A percentile compares a stretch with the other conserved stretches of the same genome.
Evolutionary conservation across 1,139 yeast genomes (phyloP).

Genomic region (Kodamaea ohmeri): DNA sequence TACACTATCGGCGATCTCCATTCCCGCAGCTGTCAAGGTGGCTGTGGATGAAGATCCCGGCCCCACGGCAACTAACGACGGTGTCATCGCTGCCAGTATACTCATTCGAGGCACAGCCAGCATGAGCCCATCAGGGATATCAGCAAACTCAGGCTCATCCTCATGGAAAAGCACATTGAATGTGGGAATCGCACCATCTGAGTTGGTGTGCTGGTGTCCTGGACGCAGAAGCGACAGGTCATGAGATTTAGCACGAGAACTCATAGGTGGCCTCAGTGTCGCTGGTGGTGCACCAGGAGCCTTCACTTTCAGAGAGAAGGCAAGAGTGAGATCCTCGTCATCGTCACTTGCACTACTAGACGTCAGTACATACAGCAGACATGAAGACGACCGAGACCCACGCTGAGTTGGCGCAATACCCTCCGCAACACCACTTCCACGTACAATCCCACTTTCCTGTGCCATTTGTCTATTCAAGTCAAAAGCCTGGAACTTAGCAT

Average conservation of each 20-base stretch:
- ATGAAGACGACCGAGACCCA: constrained; percentile 7
- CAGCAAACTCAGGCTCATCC: constrained; percentile 38
- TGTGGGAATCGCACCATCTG: constrained; percentile 10
- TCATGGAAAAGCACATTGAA: constrained; percentile 28
- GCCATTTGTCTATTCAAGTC: constrained; percentile 36
- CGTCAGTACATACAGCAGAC: constrained; percentile 15
- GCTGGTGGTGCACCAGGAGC: constrained; percentile 34
- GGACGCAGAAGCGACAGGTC: constrained; percentile 39
- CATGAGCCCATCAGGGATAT: constrained; percentile 42
- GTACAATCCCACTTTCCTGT: constrained; percentile 29
- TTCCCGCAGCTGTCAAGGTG: constrained; percentile 21
- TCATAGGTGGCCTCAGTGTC: constrained; percentile 15
- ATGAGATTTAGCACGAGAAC: constrained; percentile 42
- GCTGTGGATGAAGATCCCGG: constrained; percentile 21
- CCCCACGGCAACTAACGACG: constrained; percentile 13
- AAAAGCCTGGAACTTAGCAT: constrained; percentile 37
- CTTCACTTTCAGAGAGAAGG: constrained; percentile 45
- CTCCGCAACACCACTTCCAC: constrained; percentile 9
- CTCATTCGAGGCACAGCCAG: constrained; percentile 20
- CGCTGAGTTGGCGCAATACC: constrained; percentile 18
- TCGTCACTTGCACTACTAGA: constrained; percentile 23
- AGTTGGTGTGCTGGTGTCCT: constrained; percentile 13
- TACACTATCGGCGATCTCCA: constrained; percentile 7
- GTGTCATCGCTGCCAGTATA: constrained; percentile 16
- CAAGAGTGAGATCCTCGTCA: constrained; percentile 53